Percentiles rank a stretch among this genome's conserved stretches.
Conservation (phyloP, 495 filamentous ascomycete species). For the Hypoxylon lienhwacheense region DNA sequence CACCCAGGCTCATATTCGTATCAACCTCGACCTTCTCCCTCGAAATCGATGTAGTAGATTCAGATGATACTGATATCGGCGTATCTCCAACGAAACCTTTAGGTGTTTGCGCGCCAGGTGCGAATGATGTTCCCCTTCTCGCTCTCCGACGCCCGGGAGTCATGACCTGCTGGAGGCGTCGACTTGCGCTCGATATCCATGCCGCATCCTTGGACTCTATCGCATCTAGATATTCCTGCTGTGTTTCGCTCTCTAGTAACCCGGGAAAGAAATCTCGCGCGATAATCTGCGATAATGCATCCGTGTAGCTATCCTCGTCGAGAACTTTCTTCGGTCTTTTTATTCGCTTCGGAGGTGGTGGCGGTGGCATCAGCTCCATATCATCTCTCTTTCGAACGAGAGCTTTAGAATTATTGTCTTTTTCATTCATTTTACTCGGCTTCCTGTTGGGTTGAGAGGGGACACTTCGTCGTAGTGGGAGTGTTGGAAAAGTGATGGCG, state of each 20-base stretch:
- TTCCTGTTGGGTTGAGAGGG: background rate
- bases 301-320: constrained; percentile 92
- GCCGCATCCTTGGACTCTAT: constrained; percentile 77
- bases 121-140: constrained; percentile 41
- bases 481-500: too few species aligned
- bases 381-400: constrained; percentile 68
- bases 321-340: constrained; percentile 88
- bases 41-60: constrained; percentile 34
- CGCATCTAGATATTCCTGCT: constrained; percentile 90
- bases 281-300: constrained; percentile 90
- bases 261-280: constrained; percentile 97
- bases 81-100: constrained; percentile 65
- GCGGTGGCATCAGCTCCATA: constrained; percentile 83
- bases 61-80: constrained; percentile 60
- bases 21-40: constrained; percentile 61
- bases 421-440: constrained; percentile 37
- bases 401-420: constrained; percentile 40
- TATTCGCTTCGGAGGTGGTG: constrained; percentile 85
- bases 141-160: constrained; percentile 65
- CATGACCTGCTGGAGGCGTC: constrained; percentile 76
- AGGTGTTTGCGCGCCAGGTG: constrained; percentile 51
- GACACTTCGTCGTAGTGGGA: background rate
- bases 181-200: constrained; percentile 83
- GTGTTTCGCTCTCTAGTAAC: constrained; percentile 77
- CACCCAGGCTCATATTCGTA: constrained; percentile 75